Conservation (phyloP, 2,329 filamentous ascomycete genomes). For the Nothophoma quercina region DNA sequence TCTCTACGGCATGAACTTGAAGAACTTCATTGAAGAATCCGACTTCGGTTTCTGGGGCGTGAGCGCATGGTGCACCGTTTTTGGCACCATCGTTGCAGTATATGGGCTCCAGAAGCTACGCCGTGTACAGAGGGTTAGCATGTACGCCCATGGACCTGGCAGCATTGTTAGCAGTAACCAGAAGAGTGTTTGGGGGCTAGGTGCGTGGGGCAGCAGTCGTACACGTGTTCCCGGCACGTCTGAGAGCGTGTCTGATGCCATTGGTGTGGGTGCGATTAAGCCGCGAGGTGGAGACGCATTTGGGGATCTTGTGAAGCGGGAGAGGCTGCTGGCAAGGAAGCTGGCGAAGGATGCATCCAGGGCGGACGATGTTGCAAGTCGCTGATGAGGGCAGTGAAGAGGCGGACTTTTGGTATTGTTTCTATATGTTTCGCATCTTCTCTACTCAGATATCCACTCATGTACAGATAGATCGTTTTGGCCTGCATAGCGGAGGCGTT, state of each 20-base stretch:
- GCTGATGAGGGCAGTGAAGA: constrained; percentile 1
- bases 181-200: constrained; percentile 35
- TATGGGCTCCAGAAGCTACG: constrained; percentile 86
- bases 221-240: constrained; percentile 19
- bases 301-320: constrained; percentile 37
- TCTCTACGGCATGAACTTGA: constrained; percentile 99
- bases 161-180: constrained; percentile 26
- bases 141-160: constrained; percentile 67
- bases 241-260: constrained; percentile 21
- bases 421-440: constrained; percentile 17
- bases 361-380: constrained; percentile 28
- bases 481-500: constrained; percentile 35
- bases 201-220: constrained; percentile 36
- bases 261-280: constrained; percentile 27
- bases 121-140: constrained; percentile 85
- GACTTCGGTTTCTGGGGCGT: constrained; percentile 84
- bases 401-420: constrained; percentile 2
- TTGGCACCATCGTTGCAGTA: constrained; percentile 79
- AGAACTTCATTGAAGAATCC: constrained; percentile 97
- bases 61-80: constrained; percentile 71
- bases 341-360: constrained; percentile 38
- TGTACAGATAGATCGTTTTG: constrained; percentile 1
- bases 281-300: constrained; percentile 28
- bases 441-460: constrained; percentile 32
- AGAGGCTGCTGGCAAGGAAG: constrained; percentile 35